Evolutionary conservation across 2,329 filamentous ascomycete species (phyloP), one percentile per base, ranked within the genome.

Genomic region (Fusarium sublunatum): DNA sequence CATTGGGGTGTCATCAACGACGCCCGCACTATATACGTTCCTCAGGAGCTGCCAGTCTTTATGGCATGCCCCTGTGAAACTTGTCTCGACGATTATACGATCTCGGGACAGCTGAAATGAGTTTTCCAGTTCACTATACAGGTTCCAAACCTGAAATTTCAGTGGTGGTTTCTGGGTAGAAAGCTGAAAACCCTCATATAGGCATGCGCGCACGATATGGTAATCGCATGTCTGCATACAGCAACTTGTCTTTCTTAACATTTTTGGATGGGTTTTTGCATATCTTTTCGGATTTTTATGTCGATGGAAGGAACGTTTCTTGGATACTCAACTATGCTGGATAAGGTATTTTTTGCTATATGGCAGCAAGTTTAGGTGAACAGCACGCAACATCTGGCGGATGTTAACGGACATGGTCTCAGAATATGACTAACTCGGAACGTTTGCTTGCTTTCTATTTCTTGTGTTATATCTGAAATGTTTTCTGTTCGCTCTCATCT

Each of bases 21-120:
- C 64, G 64, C 61, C 53, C 63, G 56, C 59, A 61, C 19, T 66
- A 74, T 70, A 74, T 74, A 74, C 72, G 72, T 74, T 74, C 53
- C 64, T 64, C 62, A 60, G 62, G 65, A 68, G 53, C 43, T 54
- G 58, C 54, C 54, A 62, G 46, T 32, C 42, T 56, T 15, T 39
- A 42, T 48, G 53, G 45, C 55, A 61, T 52, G 40, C 41, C 53
- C 64, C 53, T 68, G 63, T 58, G 55, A 62, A 67, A 56, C 58
- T 57, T 39, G 46, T 59, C 59, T 59, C 53, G 19, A 50, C 52
- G 58, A 51, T 63, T 48, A 65, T 53, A 19, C 35, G 38, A 43
- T 36, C 39, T 39, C 39, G 57, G 63, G 53, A 58, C 40, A 63
- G 39, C 49, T 51, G 40, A n/a, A 25, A 34, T 49, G 35, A 3